Evolutionary conservation across 257 asterid genomes (phyloP).

Genomic region (Cynanchum wilfordii): DNA sequence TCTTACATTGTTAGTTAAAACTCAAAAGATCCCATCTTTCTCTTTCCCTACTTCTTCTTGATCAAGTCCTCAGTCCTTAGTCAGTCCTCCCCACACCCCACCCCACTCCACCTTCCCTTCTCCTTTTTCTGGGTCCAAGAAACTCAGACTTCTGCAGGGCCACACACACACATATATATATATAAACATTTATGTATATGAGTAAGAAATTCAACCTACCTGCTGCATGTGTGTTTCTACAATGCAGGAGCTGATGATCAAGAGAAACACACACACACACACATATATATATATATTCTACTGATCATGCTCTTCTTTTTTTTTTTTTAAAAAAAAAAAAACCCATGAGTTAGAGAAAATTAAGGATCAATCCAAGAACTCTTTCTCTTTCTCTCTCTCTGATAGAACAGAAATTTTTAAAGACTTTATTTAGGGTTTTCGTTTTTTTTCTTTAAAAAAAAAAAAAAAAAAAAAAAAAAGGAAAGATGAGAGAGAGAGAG

Average conservation of each 20-base stretch:
- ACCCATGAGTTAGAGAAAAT: neutral
- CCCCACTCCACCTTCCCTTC: neutral
- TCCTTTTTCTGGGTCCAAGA: neutral
- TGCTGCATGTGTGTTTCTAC: neutral
- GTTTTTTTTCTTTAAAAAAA: neutral
- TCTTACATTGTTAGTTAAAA: constrained; percentile 7
- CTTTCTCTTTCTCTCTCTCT: constrained; percentile 8
- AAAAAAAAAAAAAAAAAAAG: no score
- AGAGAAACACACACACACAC: neutral
- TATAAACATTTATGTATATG: neutral
- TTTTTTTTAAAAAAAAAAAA: no score
- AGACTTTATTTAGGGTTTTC: neutral
- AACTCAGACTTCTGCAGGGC: constrained; percentile 2
- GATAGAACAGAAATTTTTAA: neutral
- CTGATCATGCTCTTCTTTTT: no score
- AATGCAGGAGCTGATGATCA: constrained; percentile 13
- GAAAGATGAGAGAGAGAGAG: no score
- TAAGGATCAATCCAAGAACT: neutral
- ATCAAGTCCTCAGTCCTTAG: neutral
- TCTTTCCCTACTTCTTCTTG: constrained; percentile 3
- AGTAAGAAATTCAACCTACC: constrained; percentile 5
- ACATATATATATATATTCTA: neutral
- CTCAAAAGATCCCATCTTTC: constrained; percentile 1
- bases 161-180: neutral
- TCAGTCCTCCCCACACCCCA: neutral